Conservation (phyloP, 176 grass and related monocot species). For the Bothriochloa decipiens region DNA sequence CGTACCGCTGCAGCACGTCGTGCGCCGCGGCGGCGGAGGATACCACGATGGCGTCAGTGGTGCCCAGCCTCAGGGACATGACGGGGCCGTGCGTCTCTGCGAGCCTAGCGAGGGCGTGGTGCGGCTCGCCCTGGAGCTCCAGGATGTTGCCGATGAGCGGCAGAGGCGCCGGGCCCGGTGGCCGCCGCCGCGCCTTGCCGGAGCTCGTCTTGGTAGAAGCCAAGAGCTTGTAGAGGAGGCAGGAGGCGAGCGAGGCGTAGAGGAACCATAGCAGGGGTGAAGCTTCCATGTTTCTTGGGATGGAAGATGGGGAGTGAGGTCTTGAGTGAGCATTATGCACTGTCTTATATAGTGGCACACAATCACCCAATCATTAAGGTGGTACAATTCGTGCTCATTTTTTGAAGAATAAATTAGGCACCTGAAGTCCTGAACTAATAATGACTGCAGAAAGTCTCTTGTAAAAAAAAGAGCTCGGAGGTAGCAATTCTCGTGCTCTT, state of each 20-base stretch:
- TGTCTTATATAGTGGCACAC: slow-evolving; percentile 31
- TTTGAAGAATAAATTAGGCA: no score
- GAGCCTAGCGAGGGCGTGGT: slow-evolving; percentile 56
- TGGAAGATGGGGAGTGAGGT: neutral
- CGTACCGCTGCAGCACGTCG: slow-evolving; percentile 56
- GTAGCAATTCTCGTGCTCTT: no score
- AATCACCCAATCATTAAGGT: neutral
- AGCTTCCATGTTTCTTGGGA: slow-evolving; percentile 39
- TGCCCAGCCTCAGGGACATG: slow-evolving; percentile 61
- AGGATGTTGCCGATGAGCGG: slow-evolving; percentile 59
- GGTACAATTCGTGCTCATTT: neutral
- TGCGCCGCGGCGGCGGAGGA: slow-evolving; percentile 52
- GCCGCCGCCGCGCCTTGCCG: slow-evolving; percentile 20
- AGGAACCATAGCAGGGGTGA: slow-evolving; percentile 37
- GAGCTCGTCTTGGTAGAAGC: neutral
- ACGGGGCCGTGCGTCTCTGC: slow-evolving; percentile 53
- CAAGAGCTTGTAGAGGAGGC: slow-evolving; percentile 45
- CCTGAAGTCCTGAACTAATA: neutral
- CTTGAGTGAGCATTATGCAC: neutral
- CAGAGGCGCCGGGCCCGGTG: slow-evolving; percentile 46
- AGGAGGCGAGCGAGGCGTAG: slow-evolving; percentile 41
- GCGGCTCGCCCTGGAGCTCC: slow-evolving; percentile 42
- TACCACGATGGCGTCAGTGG: slow-evolving; percentile 42
- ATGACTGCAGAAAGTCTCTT: no score
- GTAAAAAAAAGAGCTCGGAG: no score